These are phyloP conservation scores for Acanthamoeba royreba DNA, from an alignment of 208 protist species.

Conservation along the genomic window DNA sequence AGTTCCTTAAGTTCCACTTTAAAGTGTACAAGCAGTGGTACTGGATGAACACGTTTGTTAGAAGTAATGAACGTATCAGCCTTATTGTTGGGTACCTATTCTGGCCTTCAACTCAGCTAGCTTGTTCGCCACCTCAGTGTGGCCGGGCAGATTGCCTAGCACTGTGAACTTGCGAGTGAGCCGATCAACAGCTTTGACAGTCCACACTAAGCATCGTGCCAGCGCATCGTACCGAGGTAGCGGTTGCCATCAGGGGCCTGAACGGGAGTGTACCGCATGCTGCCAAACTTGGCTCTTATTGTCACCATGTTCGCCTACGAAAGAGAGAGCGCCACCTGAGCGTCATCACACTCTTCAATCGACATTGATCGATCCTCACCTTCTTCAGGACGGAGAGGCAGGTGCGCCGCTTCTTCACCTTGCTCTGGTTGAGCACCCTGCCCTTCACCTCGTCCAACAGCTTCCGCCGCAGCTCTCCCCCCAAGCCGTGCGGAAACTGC, in stretches of 20 bases:
- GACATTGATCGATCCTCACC: no score
- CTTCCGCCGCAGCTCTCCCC: neutral
- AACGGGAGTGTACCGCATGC: neutral
- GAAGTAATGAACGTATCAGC: neutral
- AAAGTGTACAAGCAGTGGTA: neutral
- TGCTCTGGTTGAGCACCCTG: neutral
- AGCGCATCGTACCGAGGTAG: neutral
- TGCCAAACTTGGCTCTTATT: neutral
- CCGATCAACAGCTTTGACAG: neutral
- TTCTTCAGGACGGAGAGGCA: neutral
- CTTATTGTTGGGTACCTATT: neutral
- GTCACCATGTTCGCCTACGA: neutral
- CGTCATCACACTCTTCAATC: no score
- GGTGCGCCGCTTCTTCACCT: neutral
- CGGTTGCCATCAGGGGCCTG: neutral
- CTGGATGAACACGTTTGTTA: neutral
- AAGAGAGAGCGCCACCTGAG: neutral
- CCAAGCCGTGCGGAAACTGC: neutral
- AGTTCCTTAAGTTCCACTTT: neutral
- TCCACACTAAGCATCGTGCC: neutral
- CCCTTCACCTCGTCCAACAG: neutral
- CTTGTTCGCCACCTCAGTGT: neutral
- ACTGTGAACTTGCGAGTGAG: neutral
- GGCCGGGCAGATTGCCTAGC: neutral
- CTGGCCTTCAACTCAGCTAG: neutral